Base-by-base conservation (phyloP, 2,329 filamentous ascomycete genomes). In the Lecanoromycetidae sp. region DNA sequence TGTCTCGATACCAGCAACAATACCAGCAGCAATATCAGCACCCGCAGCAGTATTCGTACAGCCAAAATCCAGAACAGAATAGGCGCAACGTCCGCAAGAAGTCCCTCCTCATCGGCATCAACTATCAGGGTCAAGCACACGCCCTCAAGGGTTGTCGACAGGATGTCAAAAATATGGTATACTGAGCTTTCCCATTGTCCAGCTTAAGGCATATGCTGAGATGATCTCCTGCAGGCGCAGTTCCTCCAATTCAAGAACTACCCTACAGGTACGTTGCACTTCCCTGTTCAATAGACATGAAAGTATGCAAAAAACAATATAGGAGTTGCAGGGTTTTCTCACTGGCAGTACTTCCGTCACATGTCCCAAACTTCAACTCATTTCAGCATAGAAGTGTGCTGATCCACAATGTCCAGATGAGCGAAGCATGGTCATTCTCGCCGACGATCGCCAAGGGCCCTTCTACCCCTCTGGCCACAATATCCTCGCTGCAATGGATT, bases 401-500 rank as follows among this genome's bases (percentile, higher is more conserved):
- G n/a, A n/a, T n/a, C n/a, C n/a, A n/a, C n/a, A n/a, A n/a, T n/a
- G n/a, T n/a, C n/a, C n/a, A n/a, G 61, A 64, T 22, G 62, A 62
- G 35, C 58, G 59, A 22, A 61, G 65, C 42, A 68, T 68, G 51
- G 68, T 72, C 7, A 63, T 71, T 13, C 56, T 74, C 29, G 64
- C 64, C 9, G 70, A 73, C 53, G 57, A 63, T 13, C 56, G 59
- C 12, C 36, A 54, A 30, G 60, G 60, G 13, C 57, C 62, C 0
- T 63, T 62, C 49, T 65, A 58, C 41, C 66, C 67, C 0, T 63
- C 59, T 0, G 66, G 64, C 7, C 63, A 64, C 53, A 70, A 70
- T 53, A 63, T 72, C 15, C 57, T 72, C 32, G 69, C 70, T 2
- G 75, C 75, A 3, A 75, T 79, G 60, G 64, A 72, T 46, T 79